Evolutionary conservation across 2,329 filamentous ascomycete genomes (phyloP).

Genomic region (Clarireedia sp.): DNA sequence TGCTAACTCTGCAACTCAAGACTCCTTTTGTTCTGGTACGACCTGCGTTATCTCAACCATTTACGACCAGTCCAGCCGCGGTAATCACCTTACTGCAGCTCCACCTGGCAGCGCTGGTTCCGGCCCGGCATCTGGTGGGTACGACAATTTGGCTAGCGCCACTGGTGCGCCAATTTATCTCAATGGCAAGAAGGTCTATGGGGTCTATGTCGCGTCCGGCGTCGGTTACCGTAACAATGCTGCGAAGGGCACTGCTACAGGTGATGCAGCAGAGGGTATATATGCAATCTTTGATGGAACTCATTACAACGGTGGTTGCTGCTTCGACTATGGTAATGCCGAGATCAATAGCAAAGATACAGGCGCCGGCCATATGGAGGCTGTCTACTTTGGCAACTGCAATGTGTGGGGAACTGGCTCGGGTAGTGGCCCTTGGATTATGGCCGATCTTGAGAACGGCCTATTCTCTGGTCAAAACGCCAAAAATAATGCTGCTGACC

Average conservation of each 20-base stretch:
- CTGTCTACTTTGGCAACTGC: conserved; percentile 54
- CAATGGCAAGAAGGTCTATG: conserved; percentile 54
- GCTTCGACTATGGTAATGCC: conserved; percentile 51
- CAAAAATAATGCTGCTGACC: conserved; percentile 42
- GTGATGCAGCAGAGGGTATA: conserved; percentile 50
- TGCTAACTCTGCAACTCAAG: conserved; percentile 52
- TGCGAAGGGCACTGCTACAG: conserved; percentile 43
- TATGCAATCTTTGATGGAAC: conserved; percentile 53
- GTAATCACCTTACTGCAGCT: conserved; percentile 56
- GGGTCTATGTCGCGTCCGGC: conserved; percentile 53
- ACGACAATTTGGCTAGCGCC: conserved; percentile 52
- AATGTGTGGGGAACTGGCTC: conserved; percentile 48
- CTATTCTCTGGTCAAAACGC: conserved; percentile 48
- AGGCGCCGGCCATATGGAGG: conserved; percentile 60
- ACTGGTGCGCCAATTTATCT: conserved; percentile 53
- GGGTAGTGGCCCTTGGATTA: conserved; percentile 57
- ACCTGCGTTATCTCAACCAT: conserved; percentile 57
- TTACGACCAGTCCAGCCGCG: conserved; percentile 56
- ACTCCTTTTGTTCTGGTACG: conserved; percentile 51
- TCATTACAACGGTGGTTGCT: conserved; percentile 50
- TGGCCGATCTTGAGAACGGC: conserved; percentile 62
- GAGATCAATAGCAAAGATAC: conserved; percentile 45
- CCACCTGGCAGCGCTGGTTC: conserved; percentile 48
- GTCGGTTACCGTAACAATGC: conserved; percentile 56
- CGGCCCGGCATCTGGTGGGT: conserved; percentile 48